phyloP scores from a whole-genome alignment of 148 eudicot species.

The Rhododendron vialii region DNA sequence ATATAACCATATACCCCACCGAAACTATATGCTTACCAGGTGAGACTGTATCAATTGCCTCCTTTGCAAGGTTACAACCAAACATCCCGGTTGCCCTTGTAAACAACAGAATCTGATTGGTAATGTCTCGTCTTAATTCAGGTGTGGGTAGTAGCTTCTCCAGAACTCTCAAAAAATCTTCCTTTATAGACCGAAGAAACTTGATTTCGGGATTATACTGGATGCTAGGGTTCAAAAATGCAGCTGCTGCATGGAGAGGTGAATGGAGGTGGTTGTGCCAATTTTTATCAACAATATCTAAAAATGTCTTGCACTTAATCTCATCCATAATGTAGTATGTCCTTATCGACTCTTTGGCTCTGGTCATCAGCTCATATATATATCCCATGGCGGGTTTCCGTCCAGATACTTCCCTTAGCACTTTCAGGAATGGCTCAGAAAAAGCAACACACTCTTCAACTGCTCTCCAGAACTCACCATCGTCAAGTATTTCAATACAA shows the following conservation, averaged over 20 bases:
- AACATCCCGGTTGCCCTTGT: constrained; percentile 84
- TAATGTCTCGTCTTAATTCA: constrained; percentile 76
- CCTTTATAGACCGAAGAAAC: constrained; percentile 72
- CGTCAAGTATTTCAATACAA: constrained; percentile 65
- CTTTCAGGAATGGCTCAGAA: constrained; percentile 88
- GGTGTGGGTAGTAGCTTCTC: constrained; percentile 90
- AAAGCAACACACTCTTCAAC: constrained; percentile 87
- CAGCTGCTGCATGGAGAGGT: constrained; percentile 91
- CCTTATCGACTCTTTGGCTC: constrained; percentile 85
- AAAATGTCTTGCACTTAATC: constrained; percentile 73
- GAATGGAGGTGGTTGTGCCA: constrained; percentile 89
- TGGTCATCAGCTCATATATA: constrained; percentile 86
- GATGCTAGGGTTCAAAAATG: constrained; percentile 86
- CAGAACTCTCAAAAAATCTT: constrained; percentile 73
- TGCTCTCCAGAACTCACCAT: constrained; percentile 79
- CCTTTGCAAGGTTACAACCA: constrained; percentile 95
- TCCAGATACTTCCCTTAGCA: constrained; percentile 80
- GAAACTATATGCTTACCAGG: constrained; percentile 54
- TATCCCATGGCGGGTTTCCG: constrained; percentile 77
- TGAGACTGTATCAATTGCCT: constrained; percentile 77
- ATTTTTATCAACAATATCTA: constrained; percentile 80
- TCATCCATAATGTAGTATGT: constrained; percentile 98
- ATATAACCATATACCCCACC: neutral
- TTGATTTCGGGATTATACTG: constrained; percentile 91
- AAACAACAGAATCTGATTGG: constrained; percentile 72